These are phyloP conservation scores for Xerocomus amazonicus DNA, from an alignment of 1,284 basidiomycete genomes.

Conservation along the genomic window DNA sequence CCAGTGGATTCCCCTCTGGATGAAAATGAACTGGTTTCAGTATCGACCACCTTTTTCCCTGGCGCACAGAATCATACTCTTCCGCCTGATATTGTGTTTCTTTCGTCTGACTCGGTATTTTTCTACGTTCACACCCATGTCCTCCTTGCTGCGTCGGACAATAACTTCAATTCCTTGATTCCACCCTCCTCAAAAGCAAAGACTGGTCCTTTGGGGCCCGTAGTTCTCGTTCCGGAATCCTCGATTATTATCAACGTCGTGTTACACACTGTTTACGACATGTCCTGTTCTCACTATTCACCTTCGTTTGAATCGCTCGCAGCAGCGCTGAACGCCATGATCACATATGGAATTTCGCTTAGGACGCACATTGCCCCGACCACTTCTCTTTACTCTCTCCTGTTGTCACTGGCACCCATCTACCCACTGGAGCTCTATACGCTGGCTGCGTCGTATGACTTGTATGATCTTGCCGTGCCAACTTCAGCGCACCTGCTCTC, in stretches of 20 bases:
- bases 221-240: constrained; percentile 47
- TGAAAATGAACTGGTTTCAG: constrained; percentile 54
- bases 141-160: constrained; percentile 50
- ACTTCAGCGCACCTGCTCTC: constrained; percentile 60
- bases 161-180: constrained; percentile 50
- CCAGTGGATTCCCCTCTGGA: constrained; percentile 39
- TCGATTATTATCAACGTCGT: constrained; percentile 58
- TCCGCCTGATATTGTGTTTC: constrained; percentile 58
- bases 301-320: constrained; percentile 50
- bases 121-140: constrained; percentile 60
- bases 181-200: constrained; percentile 32
- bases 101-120: constrained; percentile 72
- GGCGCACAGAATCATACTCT: constrained; percentile 53
- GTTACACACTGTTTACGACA: constrained; percentile 56
- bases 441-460: constrained; percentile 51
- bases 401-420: constrained; percentile 54
- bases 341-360: constrained; percentile 50
- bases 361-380: constrained; percentile 39
- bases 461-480: constrained; percentile 57
- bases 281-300: constrained; percentile 59
- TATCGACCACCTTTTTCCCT: constrained; percentile 77
- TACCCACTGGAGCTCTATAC: constrained; percentile 57
- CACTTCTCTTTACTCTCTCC: constrained; percentile 41
- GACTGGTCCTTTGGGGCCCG: constrained; percentile 38
- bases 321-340: constrained; percentile 46